Evolutionary conservation across 495 filamentous ascomycete species (phyloP).

Genomic region (Aspergillus funiculosus): DNA sequence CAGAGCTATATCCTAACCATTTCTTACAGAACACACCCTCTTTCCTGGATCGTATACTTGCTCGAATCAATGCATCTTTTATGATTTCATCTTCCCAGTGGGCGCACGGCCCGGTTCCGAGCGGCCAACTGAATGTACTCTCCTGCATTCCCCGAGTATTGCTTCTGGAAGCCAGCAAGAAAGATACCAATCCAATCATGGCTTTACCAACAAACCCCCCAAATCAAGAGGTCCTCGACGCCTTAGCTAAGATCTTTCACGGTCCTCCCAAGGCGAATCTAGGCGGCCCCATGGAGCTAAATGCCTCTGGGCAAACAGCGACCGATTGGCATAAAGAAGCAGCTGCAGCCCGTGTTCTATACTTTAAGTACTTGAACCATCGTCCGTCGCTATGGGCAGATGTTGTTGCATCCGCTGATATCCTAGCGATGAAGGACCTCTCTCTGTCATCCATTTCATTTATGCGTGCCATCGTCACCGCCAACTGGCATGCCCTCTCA

Average conservation of each 20-base stretch:
- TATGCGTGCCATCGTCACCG: slow-evolving; percentile 48
- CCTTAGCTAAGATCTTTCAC: slow-evolving; percentile 50
- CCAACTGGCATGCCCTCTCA: slow-evolving; percentile 47
- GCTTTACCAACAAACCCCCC: slow-evolving; percentile 46
- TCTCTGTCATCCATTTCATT: slow-evolving; percentile 52
- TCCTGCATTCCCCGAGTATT: slow-evolving; percentile 51
- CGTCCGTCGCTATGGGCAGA: slow-evolving; percentile 47
- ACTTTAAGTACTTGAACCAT: slow-evolving; percentile 49
- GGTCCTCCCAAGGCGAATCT: slow-evolving; percentile 36
- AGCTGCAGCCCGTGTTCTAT: slow-evolving; percentile 52
- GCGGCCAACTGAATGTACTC: slow-evolving; percentile 51
- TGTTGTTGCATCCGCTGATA: slow-evolving; percentile 49
- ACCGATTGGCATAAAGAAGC: slow-evolving; percentile 42
- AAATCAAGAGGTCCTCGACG: slow-evolving; percentile 49
- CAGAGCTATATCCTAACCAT: slow-evolving; percentile 49
- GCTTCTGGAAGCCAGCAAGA: slow-evolving; percentile 46
- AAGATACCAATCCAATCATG: slow-evolving; percentile 42
- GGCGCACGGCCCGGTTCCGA: slow-evolving; percentile 46
- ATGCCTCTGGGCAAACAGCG: slow-evolving; percentile 31
- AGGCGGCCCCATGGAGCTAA: slow-evolving; percentile 29
- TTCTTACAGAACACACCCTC: slow-evolving; percentile 39
- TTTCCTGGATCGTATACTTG: slow-evolving; percentile 41
- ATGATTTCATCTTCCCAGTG: slow-evolving; percentile 42
- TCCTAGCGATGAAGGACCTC: slow-evolving; percentile 52
- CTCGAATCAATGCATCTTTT: slow-evolving; percentile 42